Conservation (phyloP, 805 yeast genomes). For the Wickerhamomyces queroliae region DNA sequence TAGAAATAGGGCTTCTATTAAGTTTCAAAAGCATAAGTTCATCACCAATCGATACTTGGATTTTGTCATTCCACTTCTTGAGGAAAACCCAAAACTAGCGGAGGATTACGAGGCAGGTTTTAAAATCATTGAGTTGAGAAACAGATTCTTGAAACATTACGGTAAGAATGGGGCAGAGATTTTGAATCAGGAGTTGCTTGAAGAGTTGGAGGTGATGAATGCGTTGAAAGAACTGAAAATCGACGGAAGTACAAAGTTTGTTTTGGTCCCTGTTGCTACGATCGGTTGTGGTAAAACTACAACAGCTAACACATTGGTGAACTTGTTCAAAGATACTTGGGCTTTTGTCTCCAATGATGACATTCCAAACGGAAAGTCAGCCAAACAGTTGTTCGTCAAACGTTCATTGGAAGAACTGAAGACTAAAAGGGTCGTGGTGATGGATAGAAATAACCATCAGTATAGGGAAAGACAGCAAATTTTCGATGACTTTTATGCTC, state of each 20-base stretch:
- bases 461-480: slow-evolving; percentile 63
- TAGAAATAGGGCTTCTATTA: slow-evolving; percentile 26
- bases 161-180: slow-evolving; percentile 59
- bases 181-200: slow-evolving; percentile 36
- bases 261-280: slow-evolving; percentile 80
- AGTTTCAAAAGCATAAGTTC: slow-evolving; percentile 46
- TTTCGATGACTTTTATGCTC: slow-evolving; percentile 41
- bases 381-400: slow-evolving; percentile 44
- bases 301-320: slow-evolving; percentile 50
- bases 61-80: slow-evolving; percentile 55
- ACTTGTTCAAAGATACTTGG: slow-evolving; percentile 53
- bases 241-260: slow-evolving; percentile 41
- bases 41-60: slow-evolving; percentile 64
- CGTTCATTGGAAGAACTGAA: slow-evolving; percentile 36
- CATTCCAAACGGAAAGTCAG: slow-evolving; percentile 38
- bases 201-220: slow-evolving; percentile 33
- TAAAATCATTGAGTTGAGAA: slow-evolving; percentile 72
- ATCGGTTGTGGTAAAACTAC: slow-evolving; percentile 97
- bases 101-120: slow-evolving; percentile 46
- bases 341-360: slow-evolving; percentile 82
- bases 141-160: slow-evolving; percentile 48
- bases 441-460: slow-evolving; percentile 83
- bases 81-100: slow-evolving; percentile 38
- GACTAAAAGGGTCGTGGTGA: slow-evolving; percentile 45
- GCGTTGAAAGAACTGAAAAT: slow-evolving; percentile 28